Percentiles rank a stretch among this genome's conserved stretches.
phyloP scores from a whole-genome alignment of 495 filamentous ascomycete species.

The Tetracladium setigerum region DNA sequence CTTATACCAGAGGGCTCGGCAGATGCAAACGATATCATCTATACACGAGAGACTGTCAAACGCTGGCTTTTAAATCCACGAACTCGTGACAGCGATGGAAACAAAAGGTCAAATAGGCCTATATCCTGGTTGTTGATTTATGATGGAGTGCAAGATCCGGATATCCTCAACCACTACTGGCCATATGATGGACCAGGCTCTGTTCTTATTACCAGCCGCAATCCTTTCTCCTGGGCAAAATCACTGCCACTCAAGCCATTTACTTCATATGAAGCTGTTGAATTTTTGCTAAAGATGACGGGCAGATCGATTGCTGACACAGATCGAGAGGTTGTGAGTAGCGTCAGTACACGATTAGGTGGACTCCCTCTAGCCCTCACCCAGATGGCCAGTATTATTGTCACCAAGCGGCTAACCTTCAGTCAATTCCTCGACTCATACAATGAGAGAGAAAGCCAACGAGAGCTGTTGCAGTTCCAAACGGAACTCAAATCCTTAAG shows the following conservation, averaged over 20 bases:
- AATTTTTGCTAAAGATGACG: conserved; percentile 7
- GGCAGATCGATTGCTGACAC: not conserved
- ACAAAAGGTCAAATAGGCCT: too few species aligned
- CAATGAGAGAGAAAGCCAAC: conserved; percentile 19
- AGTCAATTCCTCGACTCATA: conserved; percentile 25
- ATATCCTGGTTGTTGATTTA: conserved; percentile 34
- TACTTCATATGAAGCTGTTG: not conserved
- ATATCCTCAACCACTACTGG: conserved; percentile 28
- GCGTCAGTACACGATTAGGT: conserved; percentile 21
- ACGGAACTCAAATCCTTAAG: conserved; percentile 12
- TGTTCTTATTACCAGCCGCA: conserved; percentile 32
- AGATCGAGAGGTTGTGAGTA: not conserved
- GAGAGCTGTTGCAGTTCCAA: conserved; percentile 17
- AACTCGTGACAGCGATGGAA: not conserved
- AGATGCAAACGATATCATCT: conserved; percentile 23
- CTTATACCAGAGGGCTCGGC: conserved; percentile 23
- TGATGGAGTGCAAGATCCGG: conserved; percentile 30
- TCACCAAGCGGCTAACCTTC: conserved; percentile 20
- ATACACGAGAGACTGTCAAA: conserved; percentile 27
- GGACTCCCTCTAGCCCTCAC: conserved; percentile 33
- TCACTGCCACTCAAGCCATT: conserved; percentile 14
- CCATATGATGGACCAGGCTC: conserved; percentile 24
- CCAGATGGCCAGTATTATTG: conserved; percentile 34
- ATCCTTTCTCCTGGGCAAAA: conserved; percentile 9
- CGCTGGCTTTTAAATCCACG: conserved; percentile 27